Evolutionary conservation across 352 stramenopile species (phyloP).

Genomic region (Globisporangium sylvaticum): DNA sequence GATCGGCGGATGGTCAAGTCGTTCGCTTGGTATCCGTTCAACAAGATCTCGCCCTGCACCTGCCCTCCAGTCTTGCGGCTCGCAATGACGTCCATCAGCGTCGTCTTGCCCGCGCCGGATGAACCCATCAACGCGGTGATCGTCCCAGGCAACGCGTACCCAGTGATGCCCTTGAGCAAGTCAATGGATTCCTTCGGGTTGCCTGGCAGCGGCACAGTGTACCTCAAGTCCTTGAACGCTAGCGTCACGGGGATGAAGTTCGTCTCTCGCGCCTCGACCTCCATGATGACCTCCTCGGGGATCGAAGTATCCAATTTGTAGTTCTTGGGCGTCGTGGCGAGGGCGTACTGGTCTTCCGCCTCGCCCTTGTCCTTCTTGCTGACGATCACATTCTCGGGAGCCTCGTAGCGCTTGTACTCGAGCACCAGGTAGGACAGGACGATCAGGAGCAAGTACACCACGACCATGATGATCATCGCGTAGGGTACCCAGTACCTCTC

Average conservation of each 20-base stretch:
- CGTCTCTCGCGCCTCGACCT: no score
- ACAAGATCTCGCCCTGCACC: slow-evolving; percentile 13
- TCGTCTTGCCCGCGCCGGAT: slow-evolving; percentile 25
- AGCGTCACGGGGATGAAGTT: slow-evolving; percentile 21
- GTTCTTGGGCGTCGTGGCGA: no score
- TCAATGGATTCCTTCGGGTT: slow-evolving; percentile 27
- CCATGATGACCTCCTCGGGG: no score
- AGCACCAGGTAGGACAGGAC: no score
- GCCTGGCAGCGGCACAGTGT: slow-evolving; percentile 23
- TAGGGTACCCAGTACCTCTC: no score
- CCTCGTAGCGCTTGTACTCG: no score
- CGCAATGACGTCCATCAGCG: slow-evolving; percentile 88
- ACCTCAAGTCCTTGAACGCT: slow-evolving; percentile 13
- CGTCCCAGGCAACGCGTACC: slow-evolving; percentile 20
- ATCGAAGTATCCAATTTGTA: no score
- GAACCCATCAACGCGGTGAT: slow-evolving; percentile 43
- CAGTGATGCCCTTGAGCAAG: slow-evolving; percentile 30
- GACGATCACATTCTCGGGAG: no score
- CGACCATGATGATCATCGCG: no score
- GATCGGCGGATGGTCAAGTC: background rate
- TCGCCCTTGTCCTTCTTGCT: no score
- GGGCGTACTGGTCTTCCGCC: no score
- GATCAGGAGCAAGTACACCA: no score
- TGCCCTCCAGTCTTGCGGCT: slow-evolving; percentile 76
- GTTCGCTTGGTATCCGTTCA: background rate